phyloP scores from a whole-genome alignment of 805 yeast species.

The Candida caryicola region DNA sequence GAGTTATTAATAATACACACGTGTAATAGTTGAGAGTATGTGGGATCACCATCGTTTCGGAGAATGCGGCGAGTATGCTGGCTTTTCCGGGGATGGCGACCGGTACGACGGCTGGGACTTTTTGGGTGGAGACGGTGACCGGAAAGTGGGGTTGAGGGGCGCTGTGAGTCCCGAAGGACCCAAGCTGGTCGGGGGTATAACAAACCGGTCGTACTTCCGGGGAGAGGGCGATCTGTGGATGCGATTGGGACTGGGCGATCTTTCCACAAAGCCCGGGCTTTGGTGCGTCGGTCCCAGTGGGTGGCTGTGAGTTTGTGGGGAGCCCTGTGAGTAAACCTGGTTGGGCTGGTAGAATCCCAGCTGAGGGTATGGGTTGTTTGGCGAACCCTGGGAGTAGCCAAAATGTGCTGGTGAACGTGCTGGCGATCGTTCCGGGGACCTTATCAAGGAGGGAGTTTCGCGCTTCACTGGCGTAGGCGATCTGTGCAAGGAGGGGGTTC shows the following conservation, averaged over 20 bases:
- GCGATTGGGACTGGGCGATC: not conserved
- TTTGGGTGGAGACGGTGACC: conserved; percentile 7
- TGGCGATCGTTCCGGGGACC: not conserved
- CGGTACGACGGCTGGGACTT: conserved; percentile 4
- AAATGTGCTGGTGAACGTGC: not conserved
- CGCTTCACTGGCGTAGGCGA: conserved; percentile 5
- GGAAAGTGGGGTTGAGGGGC: conserved; percentile 1
- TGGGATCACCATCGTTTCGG: conserved; percentile 1
- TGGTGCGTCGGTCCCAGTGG: too few species aligned
- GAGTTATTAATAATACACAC: conserved; percentile 1
- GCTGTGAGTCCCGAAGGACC: not conserved
- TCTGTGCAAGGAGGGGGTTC: conserved; percentile 2
- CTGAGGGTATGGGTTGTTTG: too few species aligned
- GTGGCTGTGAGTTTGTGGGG: too few species aligned
- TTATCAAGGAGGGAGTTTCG: not conserved
- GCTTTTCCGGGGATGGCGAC: conserved; percentile 8
- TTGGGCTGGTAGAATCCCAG: too few species aligned
- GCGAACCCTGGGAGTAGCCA: not conserved
- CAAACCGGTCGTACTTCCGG: not conserved
- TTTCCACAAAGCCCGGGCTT: not conserved
- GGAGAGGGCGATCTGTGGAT: not conserved
- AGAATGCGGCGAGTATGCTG: conserved; percentile 2
- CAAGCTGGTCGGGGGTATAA: not conserved
- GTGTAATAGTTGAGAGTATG: not conserved
- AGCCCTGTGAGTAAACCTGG: too few species aligned